Evolutionary conservation across 805 yeast genomes (phyloP).

Genomic region (Yueomyces sp.): DNA sequence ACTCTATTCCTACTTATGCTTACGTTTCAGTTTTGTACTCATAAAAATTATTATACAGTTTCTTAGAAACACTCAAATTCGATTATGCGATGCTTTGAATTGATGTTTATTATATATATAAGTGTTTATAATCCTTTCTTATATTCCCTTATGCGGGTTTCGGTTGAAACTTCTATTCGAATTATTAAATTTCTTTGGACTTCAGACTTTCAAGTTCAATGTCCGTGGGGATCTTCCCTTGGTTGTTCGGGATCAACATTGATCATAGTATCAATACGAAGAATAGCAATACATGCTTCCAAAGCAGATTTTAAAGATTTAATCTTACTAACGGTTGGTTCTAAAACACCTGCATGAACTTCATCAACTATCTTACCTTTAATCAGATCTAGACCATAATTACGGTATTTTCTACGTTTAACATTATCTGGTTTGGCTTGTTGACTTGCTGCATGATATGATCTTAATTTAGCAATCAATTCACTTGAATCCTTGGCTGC

Average conservation of each 20-base stretch:
- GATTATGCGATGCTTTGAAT: too few relatives aligned
- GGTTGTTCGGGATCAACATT: conserved; percentile 93
- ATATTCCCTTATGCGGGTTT: not conserved
- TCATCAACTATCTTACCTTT: conserved; percentile 88
- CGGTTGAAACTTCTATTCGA: not conserved
- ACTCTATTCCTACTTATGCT: too few relatives aligned
- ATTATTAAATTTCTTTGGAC: too few relatives aligned
- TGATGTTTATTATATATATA: too few relatives aligned
- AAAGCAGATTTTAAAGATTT: conserved; percentile 89
- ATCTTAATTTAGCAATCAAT: conserved; percentile 84
- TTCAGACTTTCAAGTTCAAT: conserved; percentile 15
- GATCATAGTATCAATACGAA: conserved; percentile 97
- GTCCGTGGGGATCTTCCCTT: conserved; percentile 84
- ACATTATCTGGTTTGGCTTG: conserved; percentile 68
- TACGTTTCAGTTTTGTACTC: too few relatives aligned
- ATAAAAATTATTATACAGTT: too few relatives aligned
- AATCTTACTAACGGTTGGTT: conserved; percentile 87
- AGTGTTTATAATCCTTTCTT: too few relatives aligned
- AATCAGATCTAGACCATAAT: conserved; percentile 86
- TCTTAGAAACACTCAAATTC: too few relatives aligned
- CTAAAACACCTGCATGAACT: conserved; percentile 73
- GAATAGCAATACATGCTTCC: conserved; percentile 95
- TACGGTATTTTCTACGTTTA: conserved; percentile 75
- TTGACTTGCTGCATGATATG: conserved; percentile 93
- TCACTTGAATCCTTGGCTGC: conserved; percentile 97